Evolutionary conservation across 2,329 filamentous ascomycete genomes (phyloP).

Genomic region (Ophiosphaerella narmari): DNA sequence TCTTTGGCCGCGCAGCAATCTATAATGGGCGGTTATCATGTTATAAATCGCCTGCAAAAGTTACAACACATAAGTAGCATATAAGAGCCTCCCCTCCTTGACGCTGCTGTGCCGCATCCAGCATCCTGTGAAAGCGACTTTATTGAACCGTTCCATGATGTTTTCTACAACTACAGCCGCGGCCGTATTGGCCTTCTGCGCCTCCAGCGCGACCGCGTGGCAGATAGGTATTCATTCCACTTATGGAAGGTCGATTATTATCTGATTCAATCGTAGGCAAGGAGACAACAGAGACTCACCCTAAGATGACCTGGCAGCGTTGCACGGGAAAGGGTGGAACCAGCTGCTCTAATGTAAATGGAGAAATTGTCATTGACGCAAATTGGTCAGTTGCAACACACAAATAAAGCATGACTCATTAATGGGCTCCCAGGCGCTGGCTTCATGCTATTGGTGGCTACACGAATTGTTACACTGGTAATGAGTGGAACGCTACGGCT

Average conservation of each 20-base stretch:
- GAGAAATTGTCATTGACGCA: constrained; percentile 46
- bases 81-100: constrained; percentile 11
- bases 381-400: constrained; percentile 39
- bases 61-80: constrained; percentile 3
- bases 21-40: constrained; percentile 6
- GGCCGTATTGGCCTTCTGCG: constrained; percentile 28
- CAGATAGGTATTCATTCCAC: constrained; percentile 33
- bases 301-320: constrained; percentile 39
- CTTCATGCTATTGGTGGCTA: constrained; percentile 47
- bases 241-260: too few species aligned
- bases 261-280: too few species aligned
- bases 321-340: constrained; percentile 40
- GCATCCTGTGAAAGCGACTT: not conserved
- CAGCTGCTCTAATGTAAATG: constrained; percentile 40
- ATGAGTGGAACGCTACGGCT: constrained; percentile 46
- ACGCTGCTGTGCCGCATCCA: constrained; percentile 2
- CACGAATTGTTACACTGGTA: constrained; percentile 47
- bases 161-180: constrained; percentile 23
- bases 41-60: not conserved
- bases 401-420: too few species aligned
- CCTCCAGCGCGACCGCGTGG: constrained; percentile 38
- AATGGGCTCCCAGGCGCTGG: constrained; percentile 43
- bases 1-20: constrained; percentile 13
- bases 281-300: constrained; percentile 44
- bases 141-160: constrained; percentile 17